phyloP scores from a whole-genome alignment of 257 asterid genomes.

The Eustoma russellianum region DNA sequence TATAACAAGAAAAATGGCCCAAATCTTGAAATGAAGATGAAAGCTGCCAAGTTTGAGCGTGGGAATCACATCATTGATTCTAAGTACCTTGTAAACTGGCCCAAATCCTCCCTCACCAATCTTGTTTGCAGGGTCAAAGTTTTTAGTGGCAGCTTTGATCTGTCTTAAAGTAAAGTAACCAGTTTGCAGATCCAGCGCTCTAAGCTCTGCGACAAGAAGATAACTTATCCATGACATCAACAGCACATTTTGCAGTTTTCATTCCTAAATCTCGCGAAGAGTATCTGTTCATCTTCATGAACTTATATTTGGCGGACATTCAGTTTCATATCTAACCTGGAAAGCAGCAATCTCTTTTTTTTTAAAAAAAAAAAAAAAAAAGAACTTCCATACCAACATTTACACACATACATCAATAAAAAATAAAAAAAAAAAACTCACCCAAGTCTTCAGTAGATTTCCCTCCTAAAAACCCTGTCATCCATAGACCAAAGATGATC shows the following conservation, averaged over 20 bases:
- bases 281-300: too few species aligned
- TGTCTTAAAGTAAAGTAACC: constrained; percentile 37
- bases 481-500: constrained; percentile 43
- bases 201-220: constrained; percentile 23
- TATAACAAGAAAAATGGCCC: not conserved
- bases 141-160: constrained; percentile 31
- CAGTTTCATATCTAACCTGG: not conserved
- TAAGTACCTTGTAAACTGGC: constrained; percentile 33
- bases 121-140: constrained; percentile 32
- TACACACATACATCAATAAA: too few species aligned
- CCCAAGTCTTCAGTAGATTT: constrained; percentile 52
- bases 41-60: not conserved
- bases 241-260: too few species aligned
- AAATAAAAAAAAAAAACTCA: too few species aligned
- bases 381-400: too few species aligned
- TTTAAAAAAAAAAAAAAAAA: too few species aligned
- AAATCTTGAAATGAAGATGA: not conserved
- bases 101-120: constrained; percentile 50
- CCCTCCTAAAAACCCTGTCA: constrained; percentile 46
- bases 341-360: too few species aligned
- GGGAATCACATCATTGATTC: not conserved
- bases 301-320: too few species aligned
- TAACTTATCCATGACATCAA: not conserved
- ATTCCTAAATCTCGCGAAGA: too few species aligned
- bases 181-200: constrained; percentile 33